Conservation (phyloP, 1,139 yeast species). For the Kluyveromyces sp. region DNA sequence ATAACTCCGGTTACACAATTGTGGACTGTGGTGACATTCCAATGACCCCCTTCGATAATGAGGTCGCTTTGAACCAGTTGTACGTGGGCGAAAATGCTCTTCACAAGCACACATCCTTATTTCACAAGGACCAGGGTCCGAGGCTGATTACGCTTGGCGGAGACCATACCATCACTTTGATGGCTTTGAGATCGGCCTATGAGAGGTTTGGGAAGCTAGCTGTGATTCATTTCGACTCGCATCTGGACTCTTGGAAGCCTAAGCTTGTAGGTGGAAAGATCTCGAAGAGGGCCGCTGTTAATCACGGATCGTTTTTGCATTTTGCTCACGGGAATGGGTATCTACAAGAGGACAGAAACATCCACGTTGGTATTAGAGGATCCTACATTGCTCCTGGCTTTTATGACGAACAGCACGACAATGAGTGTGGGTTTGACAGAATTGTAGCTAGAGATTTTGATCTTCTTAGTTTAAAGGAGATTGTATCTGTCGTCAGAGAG, state of each 20-base stretch:
- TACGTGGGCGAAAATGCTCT: constrained; percentile 48
- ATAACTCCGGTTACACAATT: constrained; percentile 46
- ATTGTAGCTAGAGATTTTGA: constrained; percentile 46
- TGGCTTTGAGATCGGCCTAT: constrained; percentile 46
- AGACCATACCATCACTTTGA: constrained; percentile 50
- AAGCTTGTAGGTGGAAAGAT: constrained; percentile 48
- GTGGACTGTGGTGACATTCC: constrained; percentile 57
- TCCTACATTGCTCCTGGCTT: constrained; percentile 21
- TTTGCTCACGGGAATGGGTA: constrained; percentile 55
- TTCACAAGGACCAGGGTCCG: constrained; percentile 30
- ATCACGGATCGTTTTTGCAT: constrained; percentile 51
- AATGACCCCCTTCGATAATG: constrained; percentile 52
- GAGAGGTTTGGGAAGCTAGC: constrained; percentile 43
- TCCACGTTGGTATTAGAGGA: constrained; percentile 38
- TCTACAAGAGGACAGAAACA: constrained; percentile 34
- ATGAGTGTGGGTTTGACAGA: constrained; percentile 41
- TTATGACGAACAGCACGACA: constrained; percentile 42
- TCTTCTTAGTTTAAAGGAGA: constrained; percentile 37
- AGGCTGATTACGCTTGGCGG: constrained; percentile 51
- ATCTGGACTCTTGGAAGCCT: constrained; percentile 57
- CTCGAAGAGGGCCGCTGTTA: constrained; percentile 45
- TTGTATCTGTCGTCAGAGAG: constrained; percentile 36
- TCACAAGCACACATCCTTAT: constrained; percentile 35
- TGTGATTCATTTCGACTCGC: constrained; percentile 53
- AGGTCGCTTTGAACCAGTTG: constrained; percentile 50